Conservation (phyloP, 2,329 filamentous ascomycete species). For the Cadophora luteo-olivacea region DNA sequence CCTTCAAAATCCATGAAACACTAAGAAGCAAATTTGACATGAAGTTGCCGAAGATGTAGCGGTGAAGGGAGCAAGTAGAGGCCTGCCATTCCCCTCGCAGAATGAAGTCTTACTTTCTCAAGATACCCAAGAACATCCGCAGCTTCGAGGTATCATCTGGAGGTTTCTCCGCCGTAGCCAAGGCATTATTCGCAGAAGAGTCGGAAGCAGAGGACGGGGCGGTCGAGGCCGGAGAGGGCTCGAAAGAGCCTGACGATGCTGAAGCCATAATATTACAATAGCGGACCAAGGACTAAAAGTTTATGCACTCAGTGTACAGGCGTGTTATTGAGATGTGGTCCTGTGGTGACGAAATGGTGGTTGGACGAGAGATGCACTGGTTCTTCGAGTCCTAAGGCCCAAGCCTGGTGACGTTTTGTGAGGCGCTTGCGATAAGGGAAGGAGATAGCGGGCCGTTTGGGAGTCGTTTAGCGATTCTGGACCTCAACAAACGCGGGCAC, state of each 20-base stretch:
- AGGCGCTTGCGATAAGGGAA: slow-evolving; percentile 14
- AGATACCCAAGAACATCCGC: slow-evolving; percentile 84
- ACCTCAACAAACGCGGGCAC: slow-evolving; percentile 1
- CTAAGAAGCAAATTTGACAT: slow-evolving; percentile 16
- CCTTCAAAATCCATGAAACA: slow-evolving; percentile 17
- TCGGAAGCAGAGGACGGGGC: slow-evolving; percentile 39
- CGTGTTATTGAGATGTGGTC: slow-evolving; percentile 5
- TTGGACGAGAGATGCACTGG: slow-evolving; percentile 5
- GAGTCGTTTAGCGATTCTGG: slow-evolving; percentile 6
- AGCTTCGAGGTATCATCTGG: slow-evolving; percentile 87
- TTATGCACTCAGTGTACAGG: background rate
- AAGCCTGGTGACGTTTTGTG: slow-evolving; percentile 20
- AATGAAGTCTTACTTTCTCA: slow-evolving; percentile 74
- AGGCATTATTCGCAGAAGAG: slow-evolving; percentile 24
- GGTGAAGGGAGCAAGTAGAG: slow-evolving; percentile 23
- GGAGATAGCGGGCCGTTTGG: slow-evolving; percentile 11
- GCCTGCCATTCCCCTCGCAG: background rate
- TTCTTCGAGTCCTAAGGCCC: background rate
- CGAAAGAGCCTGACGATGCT: slow-evolving; percentile 39
- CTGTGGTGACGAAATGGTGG: slow-evolving; percentile 13
- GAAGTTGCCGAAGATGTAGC: slow-evolving; percentile 24
- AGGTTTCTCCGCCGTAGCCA: slow-evolving; percentile 55
- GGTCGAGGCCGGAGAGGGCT: slow-evolving; percentile 39
- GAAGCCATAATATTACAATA: slow-evolving; percentile 38
- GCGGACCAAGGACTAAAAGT: background rate